Base-by-base conservation (phyloP, 208 protist species). In the Naegleria fowleri region DNA sequence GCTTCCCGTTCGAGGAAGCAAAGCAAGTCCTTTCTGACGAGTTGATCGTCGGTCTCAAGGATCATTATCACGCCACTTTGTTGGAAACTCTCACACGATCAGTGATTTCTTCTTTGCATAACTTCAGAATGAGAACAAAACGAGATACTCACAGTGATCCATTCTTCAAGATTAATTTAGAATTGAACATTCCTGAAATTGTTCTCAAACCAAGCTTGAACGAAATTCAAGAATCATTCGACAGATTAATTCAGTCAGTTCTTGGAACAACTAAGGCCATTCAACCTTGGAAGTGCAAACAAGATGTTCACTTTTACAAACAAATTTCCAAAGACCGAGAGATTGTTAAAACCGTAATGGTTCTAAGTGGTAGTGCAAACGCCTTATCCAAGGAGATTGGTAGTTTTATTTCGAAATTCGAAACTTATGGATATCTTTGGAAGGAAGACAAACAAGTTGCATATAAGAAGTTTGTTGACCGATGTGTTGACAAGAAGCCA, bases 111-210 rank as follows among this genome's bases (percentile, higher is more conserved):
- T 97, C 96, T 83, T 92, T 98, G 87, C 96, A 97, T 92, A 90
- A 97, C 33, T 92, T 98, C 36, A 98, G 98, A 94, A 97, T 96
- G 92, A 96, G 97, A 90, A 94, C 98, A 38, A 94, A 95, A 90
- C 13, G 33, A 33, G 96, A 98, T 87, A 96, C 96, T 93, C 29
- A 29, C 36, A 9, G 29, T 9, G 29, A 29, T 36, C 97, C 98
- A 15, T 96, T 99, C 92, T 98, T 99, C 92, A 96, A 98, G 86
- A 96, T 98, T 38, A 95, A 98, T 90, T 94, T 99, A 59, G 96
- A 98, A 94, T 95, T 99, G 5, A 93, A 96, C 52, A 94, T 98
- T 90, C 98, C 97, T 15, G 96, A 97, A 91, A 94, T 99, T 15
- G 94, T 95, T 58, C 92, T 98, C n/a, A 97, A 94, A 91, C 98